A percentile compares a stretch with the other conserved stretches of the same genome.
Evolutionary conservation across 352 stramenopile genomes (phyloP).

Genomic region (Phytophthora cryptogea): DNA sequence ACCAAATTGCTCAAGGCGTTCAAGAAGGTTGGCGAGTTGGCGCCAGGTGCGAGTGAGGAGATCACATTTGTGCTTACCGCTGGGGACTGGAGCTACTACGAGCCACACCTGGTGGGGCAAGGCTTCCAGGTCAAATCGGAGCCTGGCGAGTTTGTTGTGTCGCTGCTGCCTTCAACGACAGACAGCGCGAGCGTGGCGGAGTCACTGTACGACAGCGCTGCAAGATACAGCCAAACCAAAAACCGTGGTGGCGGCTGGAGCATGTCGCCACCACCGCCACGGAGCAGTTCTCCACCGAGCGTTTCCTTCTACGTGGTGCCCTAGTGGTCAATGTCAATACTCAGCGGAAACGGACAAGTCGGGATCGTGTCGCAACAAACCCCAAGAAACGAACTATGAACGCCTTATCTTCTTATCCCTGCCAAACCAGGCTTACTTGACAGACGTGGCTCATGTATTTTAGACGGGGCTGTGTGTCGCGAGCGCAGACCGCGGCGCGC

Average conservation of each 20-base stretch:
- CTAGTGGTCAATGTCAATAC: slow-evolving; percentile 8
- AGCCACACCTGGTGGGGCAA: slow-evolving; percentile 41
- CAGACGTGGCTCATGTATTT: background rate
- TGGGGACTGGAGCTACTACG: slow-evolving; percentile 63
- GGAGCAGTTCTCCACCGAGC: slow-evolving; percentile 5
- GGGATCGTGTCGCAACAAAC: slow-evolving; percentile 9
- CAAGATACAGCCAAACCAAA: slow-evolving; percentile 12
- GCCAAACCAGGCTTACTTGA: background rate
- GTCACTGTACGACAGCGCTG: slow-evolving; percentile 1
- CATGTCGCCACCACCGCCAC: background rate
- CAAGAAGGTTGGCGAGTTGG: slow-evolving; percentile 55
- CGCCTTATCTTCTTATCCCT: slow-evolving; percentile 1
- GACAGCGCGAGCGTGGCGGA: slow-evolving; percentile 12
- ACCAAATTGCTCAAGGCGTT: slow-evolving; percentile 82
- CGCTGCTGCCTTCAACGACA: slow-evolving; percentile 32
- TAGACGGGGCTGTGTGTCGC: background rate
- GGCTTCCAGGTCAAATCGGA: slow-evolving; percentile 48
- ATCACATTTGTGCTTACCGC: slow-evolving; percentile 52
- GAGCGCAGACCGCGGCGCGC: background rate
- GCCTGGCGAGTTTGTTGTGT: slow-evolving; percentile 59
- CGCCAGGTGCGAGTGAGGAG: slow-evolving; percentile 25
- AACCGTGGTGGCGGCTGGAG: slow-evolving; percentile 11
- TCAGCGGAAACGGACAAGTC: slow-evolving; percentile 1
- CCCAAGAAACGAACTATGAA: slow-evolving; percentile 11
- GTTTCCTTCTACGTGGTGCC: slow-evolving; percentile 29